Evolutionary conservation across 768 basidiomycete species (phyloP), one percentile per base, ranked within the genome.

Genomic region (Termitomyces sp.): DNA sequence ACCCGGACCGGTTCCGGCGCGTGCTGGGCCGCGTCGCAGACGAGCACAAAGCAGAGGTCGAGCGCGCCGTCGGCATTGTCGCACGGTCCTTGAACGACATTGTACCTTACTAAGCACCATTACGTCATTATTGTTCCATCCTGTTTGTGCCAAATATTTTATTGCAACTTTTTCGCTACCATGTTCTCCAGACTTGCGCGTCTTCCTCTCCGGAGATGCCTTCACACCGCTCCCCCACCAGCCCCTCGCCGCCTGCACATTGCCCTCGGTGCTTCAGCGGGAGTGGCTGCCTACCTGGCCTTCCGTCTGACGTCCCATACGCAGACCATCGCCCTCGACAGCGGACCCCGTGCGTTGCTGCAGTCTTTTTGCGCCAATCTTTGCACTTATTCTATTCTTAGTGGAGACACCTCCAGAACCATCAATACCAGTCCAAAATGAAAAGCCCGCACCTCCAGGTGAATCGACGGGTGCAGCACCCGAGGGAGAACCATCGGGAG

Each of bases 1-100:
- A 93, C 67, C 91, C 91, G 3, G 91, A 93, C 70, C 75, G 88
- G 48, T 91, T 91, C 74, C 72, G 80, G 58, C 74, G 87, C 41
- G 61, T 88, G 46, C 69, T 88, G 55, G 69, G 66, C 14, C 77
- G 82, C 65, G 82, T 91, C 2, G 68, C 65, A 4, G 80, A 79
- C 40, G 72, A 74, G 50, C 88, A 91, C 40, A 82, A 67, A 66
- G 74, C 62, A 20, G 64, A 64, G 35, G 83, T 91, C 5, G 83
- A 88, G 64, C 82, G 82, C 60, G 84, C 81, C 0, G 86, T 85
- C 14, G 88, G 88, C 8, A 73, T 82, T 41, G 79, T 93, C 14
- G 85, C 83, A 1, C 74, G 88, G 59, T 86, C 80, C 66, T 67
- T 91, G 63, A 91, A 90, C 71, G 85, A 86, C 61, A 66, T 88